These are phyloP conservation scores for Fusarium austroafricanum DNA, from an alignment of 2,329 filamentous ascomycete genomes.

Conservation along the genomic window DNA sequence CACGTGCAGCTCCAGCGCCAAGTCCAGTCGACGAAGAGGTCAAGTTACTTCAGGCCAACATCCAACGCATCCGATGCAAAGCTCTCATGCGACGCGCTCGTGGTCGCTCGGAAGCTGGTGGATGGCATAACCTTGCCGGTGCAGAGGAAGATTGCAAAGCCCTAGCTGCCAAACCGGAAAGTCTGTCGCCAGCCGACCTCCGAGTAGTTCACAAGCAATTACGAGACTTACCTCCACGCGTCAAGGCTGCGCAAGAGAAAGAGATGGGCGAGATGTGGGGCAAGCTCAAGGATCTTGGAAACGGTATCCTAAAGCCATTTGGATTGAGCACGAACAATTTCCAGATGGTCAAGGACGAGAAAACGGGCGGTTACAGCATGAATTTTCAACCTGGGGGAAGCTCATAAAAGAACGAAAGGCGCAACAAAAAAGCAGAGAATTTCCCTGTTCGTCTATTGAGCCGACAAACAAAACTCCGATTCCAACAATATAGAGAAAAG, in stretches of 20 bases:
- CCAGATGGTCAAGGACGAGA: slow-evolving; percentile 90
- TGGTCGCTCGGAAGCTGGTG: slow-evolving; percentile 75
- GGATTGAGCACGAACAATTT: slow-evolving; percentile 95
- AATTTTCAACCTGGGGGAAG: slow-evolving; percentile 69
- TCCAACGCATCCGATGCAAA: slow-evolving; percentile 83
- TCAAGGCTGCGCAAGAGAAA: slow-evolving; percentile 82
- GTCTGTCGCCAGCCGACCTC: slow-evolving; percentile 72
- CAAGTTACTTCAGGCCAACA: slow-evolving; percentile 63
- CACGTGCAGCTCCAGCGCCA: slow-evolving; percentile 58
- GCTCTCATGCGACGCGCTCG: slow-evolving; percentile 83
- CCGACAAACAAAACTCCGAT: slow-evolving; percentile 3
- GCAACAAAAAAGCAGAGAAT: background rate
- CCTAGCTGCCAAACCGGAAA: slow-evolving; percentile 64
- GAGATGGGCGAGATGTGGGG: slow-evolving; percentile 99
- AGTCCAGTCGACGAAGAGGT: slow-evolving; percentile 29
- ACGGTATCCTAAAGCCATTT: slow-evolving; percentile 92
- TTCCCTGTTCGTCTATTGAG: slow-evolving; percentile 2
- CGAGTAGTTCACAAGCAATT: slow-evolving; percentile 76
- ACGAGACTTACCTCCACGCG: slow-evolving; percentile 70
- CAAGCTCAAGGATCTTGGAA: slow-evolving; percentile 91
- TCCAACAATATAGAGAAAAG: slow-evolving; percentile 26
- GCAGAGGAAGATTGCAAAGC: slow-evolving; percentile 83
- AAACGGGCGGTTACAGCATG: slow-evolving; percentile 92
- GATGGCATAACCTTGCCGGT: slow-evolving; percentile 83
- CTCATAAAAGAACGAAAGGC: slow-evolving; percentile 17